phyloP scores from a whole-genome alignment of 352 stramenopile genomes.

The Globisporangium iwayamae region DNA sequence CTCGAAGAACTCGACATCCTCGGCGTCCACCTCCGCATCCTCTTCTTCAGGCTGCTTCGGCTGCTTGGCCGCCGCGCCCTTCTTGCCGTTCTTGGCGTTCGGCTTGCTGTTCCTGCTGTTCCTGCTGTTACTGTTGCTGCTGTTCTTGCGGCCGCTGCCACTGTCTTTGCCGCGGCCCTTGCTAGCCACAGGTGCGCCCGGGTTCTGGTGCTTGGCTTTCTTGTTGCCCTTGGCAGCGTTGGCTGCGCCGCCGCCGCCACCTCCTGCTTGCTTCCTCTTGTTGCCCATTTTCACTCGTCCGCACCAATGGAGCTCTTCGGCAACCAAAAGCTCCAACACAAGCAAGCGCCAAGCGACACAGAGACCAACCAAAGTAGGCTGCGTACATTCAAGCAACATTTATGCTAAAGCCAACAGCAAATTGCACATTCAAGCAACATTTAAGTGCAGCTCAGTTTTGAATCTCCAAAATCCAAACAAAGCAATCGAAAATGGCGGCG shows the following conservation, averaged over 20 bases:
- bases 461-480: background rate
- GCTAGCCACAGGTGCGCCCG: background rate
- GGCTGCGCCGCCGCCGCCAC: slow-evolving; percentile 10
- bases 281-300: slow-evolving; percentile 18
- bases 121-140: slow-evolving; percentile 27
- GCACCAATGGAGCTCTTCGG: slow-evolving; percentile 9
- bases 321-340: slow-evolving; percentile 1
- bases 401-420: background rate
- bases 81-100: slow-evolving; percentile 5
- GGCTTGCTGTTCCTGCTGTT: slow-evolving; percentile 12
- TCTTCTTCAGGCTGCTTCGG: slow-evolving; percentile 31
- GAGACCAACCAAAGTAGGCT: background rate
- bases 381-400: background rate
- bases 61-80: slow-evolving; percentile 16
- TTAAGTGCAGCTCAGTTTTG: background rate
- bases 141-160: background rate
- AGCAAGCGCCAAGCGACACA: slow-evolving; percentile 8
- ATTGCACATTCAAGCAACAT: background rate
- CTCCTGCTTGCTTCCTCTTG: slow-evolving; percentile 37
- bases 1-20: slow-evolving; percentile 80
- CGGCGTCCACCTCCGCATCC: slow-evolving; percentile 64
- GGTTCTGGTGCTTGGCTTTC: slow-evolving; percentile 19
- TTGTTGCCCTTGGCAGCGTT: slow-evolving; percentile 39
- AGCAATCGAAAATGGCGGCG: background rate
- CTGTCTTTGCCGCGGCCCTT: slow-evolving; percentile 15